Evolutionary conservation across 129 eudicot genomes (phyloP), one percentile per base, ranked within the genome.

Genomic region (Cynara cardunculus): DNA sequence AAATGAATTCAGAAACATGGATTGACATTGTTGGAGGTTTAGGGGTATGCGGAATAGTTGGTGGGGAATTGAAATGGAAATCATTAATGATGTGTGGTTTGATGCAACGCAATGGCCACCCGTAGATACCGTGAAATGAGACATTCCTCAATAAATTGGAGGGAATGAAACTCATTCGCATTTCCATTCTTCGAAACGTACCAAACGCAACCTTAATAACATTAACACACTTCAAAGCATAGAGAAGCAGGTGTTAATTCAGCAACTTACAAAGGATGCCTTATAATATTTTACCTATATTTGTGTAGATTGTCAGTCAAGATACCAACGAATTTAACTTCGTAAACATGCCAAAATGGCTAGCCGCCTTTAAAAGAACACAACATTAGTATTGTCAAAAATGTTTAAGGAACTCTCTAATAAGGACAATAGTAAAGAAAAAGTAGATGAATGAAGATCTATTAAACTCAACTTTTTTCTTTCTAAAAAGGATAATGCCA

Each of bases 11-110:
- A 32, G 21, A 71, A 71, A 10, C 74, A 71, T 70, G 74, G 46
- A 71, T 71, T 9, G 74, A 71, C 28, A 71, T 32, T 34, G 75
- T 71, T 71, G 75, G 62, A 41, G 53, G 46, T 37, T 35, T 35
- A 35, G 44, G 44, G 44, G 41, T 35, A 3, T 3, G 31, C 31
- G 31, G n/a, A 31, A 31, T 31, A 31, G 41, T 35, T 12, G 16
- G 56, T 39, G 18, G 61, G 61, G 7, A 49, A 49, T 49, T 21
- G 21, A 49, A 53, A 53, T 14, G 62, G 62, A 53, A 53, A 53
- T 53, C 19, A 53, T 18, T 53, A 53, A 53, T 53, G 4, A 53
- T 16, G 21, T 53, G 0, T 53, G 22, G 62, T 53, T 18, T 18
- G 22, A 53, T 16, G 22, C 62, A 53, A 53, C 5, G 21, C 8